Percentiles rank a stretch among this genome's conserved stretches.
Evolutionary conservation across 202 grass and related monocot genomes (phyloP).

Genomic region (Setaria viridis): DNA sequence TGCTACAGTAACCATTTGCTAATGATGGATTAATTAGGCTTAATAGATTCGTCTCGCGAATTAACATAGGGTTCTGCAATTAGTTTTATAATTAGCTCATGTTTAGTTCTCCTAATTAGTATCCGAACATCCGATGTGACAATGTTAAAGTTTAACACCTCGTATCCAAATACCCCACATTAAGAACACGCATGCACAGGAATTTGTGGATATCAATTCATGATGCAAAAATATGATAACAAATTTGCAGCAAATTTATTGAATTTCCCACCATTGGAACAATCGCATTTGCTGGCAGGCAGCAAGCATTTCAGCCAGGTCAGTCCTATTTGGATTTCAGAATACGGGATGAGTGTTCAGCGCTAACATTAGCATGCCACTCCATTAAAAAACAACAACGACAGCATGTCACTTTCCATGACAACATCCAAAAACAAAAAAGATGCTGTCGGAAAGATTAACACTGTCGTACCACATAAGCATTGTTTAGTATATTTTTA

Average conservation of each 20-base stretch:
- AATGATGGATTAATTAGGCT: too few relatives aligned
- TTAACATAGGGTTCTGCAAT: too few relatives aligned
- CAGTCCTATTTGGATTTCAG: conserved; percentile 2
- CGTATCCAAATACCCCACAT: background rate
- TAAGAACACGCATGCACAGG: background rate
- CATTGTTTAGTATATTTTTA: background rate
- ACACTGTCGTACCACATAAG: background rate
- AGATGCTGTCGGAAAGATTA: background rate
- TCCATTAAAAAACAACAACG: background rate
- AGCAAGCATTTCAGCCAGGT: background rate
- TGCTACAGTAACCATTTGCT: too few relatives aligned
- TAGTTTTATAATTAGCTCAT: too few relatives aligned
- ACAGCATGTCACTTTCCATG: background rate
- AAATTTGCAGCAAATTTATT: background rate
- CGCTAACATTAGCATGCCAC: background rate
- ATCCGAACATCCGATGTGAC: too few relatives aligned
- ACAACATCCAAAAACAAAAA: background rate
- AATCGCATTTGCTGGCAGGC: background rate
- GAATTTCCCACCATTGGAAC: background rate
- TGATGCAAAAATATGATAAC: too few relatives aligned
- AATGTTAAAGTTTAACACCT: too few relatives aligned
- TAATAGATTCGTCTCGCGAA: too few relatives aligned
- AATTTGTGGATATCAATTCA: background rate
- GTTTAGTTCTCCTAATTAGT: too few relatives aligned
- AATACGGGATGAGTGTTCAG: too few relatives aligned